Percentiles rank a stretch among this genome's conserved stretches.
phyloP scores from a whole-genome alignment of 2,329 filamentous ascomycete genomes.

The Harringtonia lauricola region DNA sequence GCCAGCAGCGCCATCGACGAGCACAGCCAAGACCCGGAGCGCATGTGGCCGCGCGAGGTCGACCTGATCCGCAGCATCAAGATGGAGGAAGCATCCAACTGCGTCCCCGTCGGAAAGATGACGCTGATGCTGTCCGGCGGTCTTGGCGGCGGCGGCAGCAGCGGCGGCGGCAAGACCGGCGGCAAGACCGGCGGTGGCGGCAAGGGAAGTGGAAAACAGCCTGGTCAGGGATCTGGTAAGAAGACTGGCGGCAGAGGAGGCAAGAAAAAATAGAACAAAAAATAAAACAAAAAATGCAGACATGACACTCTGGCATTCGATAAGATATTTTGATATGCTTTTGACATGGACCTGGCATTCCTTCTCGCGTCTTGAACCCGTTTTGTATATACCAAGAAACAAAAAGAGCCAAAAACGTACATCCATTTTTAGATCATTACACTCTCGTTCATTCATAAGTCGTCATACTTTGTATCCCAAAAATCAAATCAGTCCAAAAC shows the following conservation, averaged over 20 bases:
- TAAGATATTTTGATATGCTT: not conserved
- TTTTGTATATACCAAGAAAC: no score
- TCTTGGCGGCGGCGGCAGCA: constrained; percentile 29
- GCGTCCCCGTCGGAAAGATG: constrained; percentile 69
- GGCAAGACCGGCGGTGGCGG: constrained; percentile 26
- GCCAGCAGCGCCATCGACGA: constrained; percentile 40
- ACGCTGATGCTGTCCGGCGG: constrained; percentile 62
- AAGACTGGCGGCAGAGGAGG: not conserved
- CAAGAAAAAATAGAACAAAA: not conserved
- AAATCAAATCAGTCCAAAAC: not conserved
- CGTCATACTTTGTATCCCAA: not conserved
- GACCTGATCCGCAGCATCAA: constrained; percentile 75
- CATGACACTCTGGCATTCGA: no score
- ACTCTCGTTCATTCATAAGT: no score
- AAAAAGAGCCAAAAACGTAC: not conserved
- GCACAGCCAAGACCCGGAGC: constrained; percentile 51
- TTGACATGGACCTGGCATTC: no score
- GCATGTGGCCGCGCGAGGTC: constrained; percentile 76
- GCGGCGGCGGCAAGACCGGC: constrained; percentile 19
- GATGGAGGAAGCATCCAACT: constrained; percentile 70
- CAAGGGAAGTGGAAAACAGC: constrained; percentile 9
- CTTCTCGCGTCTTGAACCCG: no score
- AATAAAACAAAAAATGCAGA: not conserved
- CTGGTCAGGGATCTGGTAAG: not conserved
- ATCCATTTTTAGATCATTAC: no score